Percentiles rank a stretch among this genome's conserved stretches.
Conservation (phyloP, 805 yeast genomes). For the Saccharomyces paradoxus region DNA sequence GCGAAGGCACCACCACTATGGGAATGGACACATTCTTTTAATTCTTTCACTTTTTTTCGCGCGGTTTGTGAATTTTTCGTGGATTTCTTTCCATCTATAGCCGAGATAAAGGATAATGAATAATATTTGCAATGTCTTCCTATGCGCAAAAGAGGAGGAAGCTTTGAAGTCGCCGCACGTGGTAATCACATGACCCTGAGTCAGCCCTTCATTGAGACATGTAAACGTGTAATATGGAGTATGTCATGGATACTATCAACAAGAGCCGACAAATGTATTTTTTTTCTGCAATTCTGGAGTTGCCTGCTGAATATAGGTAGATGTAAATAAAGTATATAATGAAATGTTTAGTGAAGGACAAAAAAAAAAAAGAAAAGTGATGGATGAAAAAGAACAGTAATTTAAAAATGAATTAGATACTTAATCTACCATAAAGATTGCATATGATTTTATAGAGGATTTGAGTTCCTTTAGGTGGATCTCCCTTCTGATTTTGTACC, state of each 20-base stretch:
- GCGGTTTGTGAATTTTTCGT: background rate
- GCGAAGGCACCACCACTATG: background rate
- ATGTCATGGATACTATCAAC: no score
- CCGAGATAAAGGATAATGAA: background rate
- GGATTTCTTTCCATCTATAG: background rate
- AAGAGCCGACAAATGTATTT: no score
- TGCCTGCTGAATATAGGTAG: no score
- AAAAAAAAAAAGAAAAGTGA: no score
- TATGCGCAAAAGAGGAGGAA: background rate
- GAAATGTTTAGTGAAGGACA: no score
- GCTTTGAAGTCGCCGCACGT: background rate
- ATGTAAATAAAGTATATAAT: no score
- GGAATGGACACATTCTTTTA: background rate
- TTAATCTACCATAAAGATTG: background rate
- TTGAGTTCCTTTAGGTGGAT: background rate
- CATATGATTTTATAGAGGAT: background rate
- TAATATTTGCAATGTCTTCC: background rate
- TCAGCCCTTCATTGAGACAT: background rate
- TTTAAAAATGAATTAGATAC: no score
- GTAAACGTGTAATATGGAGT: no score
- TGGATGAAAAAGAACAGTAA: no score
- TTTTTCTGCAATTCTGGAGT: no score
- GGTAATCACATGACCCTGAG: background rate
- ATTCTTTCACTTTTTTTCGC: background rate
- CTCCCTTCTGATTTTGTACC: background rate